Evolutionary conservation across 805 yeast genomes (phyloP).

Genomic region (Metschnikowia hibisci): DNA sequence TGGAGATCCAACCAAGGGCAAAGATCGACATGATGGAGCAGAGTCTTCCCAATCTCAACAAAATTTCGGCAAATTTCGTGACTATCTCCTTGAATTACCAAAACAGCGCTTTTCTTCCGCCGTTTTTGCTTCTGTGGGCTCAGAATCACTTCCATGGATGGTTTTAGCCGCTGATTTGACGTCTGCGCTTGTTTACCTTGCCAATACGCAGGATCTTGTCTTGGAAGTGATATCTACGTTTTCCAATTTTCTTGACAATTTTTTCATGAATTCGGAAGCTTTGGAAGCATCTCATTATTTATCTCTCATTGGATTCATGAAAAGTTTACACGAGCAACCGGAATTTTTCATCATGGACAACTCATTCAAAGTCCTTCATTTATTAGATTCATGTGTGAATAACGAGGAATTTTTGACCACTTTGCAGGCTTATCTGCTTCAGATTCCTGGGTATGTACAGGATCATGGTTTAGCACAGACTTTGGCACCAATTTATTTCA

Average conservation of each 20-base stretch:
- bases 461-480: conserved; percentile 27
- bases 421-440: conserved; percentile 29
- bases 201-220: conserved; percentile 22
- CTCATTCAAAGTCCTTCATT: conserved; percentile 29
- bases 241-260: conserved; percentile 22
- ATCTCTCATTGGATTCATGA: conserved; percentile 33
- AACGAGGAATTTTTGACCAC: conserved; percentile 36
- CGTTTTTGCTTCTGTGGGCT: conserved; percentile 26
- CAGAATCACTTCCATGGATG: conserved; percentile 32
- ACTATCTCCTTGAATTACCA: conserved; percentile 47
- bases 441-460: background rate
- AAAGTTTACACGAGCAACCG: conserved; percentile 28
- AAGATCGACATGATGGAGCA: conserved; percentile 25
- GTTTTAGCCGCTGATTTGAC: conserved; percentile 32
- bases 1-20: background rate
- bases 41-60: conserved; percentile 25
- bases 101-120: conserved; percentile 40
- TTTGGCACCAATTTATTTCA: conserved; percentile 35
- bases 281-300: conserved; percentile 32
- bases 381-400: conserved; percentile 36
- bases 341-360: conserved; percentile 23
- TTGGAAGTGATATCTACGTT: conserved; percentile 27
- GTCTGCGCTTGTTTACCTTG: conserved; percentile 30
- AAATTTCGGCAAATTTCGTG: conserved; percentile 41
- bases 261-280: conserved; percentile 18